phyloP scores from a whole-genome alignment of 225 moss, liverwort and hornwort genomes.

The Thuidium tamariscinum region DNA sequence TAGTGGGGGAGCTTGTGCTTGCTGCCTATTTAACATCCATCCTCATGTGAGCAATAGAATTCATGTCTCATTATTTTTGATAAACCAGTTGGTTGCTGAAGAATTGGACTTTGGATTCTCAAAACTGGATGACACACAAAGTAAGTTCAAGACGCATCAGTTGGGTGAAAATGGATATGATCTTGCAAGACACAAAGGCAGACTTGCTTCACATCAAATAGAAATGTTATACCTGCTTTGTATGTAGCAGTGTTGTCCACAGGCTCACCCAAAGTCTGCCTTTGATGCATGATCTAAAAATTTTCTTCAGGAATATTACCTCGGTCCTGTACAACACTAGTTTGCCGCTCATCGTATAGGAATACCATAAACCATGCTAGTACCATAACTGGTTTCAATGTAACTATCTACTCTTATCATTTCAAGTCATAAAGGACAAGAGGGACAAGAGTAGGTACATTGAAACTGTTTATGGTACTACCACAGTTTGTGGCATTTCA shows the following conservation, averaged over 20 bases:
- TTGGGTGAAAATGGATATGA: background rate
- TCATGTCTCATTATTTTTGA: background rate
- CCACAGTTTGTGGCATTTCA: no score
- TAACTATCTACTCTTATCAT: no score
- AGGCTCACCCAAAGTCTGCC: background rate
- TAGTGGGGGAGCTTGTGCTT: background rate
- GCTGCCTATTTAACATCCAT: background rate
- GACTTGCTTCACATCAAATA: background rate
- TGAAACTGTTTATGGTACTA: no score
- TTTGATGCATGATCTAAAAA: background rate
- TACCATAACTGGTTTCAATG: no score
- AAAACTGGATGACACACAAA: no score
- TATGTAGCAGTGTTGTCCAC: background rate
- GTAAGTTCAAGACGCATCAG: background rate
- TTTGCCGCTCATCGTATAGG: no score
- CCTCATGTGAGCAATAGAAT: background rate
- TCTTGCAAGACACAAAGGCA: background rate
- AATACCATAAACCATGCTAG: no score
- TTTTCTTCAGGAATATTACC: background rate
- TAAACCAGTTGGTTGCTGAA: background rate
- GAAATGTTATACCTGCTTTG: background rate
- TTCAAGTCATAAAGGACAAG: no score
- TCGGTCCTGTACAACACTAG: background rate
- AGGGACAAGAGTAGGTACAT: no score
- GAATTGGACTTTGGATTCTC: background rate